A percentile compares a stretch with the other conserved stretches of the same genome.
These are phyloP conservation scores for Agaricus subrufescens DNA, from an alignment of 768 basidiomycete species.

Conservation along the genomic window DNA sequence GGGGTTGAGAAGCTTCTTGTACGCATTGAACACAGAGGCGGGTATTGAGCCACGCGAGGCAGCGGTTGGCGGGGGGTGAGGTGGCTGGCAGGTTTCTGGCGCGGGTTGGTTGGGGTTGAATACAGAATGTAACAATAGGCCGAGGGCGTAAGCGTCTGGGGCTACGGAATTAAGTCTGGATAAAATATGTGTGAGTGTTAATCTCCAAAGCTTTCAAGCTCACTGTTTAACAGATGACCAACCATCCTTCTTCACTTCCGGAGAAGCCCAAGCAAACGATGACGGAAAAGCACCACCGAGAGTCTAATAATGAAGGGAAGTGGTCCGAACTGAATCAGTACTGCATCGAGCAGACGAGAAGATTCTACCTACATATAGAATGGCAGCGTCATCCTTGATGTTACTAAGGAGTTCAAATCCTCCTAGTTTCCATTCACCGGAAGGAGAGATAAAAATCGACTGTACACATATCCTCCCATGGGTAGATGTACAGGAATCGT, in stretches of 20 bases:
- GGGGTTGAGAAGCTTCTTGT: conserved; percentile 88
- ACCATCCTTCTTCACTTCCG: conserved; percentile 86
- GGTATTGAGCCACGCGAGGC: conserved; percentile 79
- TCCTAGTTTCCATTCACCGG: conserved; percentile 95
- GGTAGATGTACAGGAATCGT: conserved; percentile 75
- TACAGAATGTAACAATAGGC: conserved; percentile 76
- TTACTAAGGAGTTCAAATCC: conserved; percentile 91
- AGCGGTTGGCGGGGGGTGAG: conserved; percentile 74
- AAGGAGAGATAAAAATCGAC: conserved; percentile 85
- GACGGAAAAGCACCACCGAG: conserved; percentile 60
- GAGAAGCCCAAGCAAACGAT: conserved; percentile 57
- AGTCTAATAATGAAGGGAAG: conserved; percentile 39
- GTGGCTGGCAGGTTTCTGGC: conserved; percentile 63
- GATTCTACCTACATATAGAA: conserved; percentile 66
- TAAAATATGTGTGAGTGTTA: background rate
- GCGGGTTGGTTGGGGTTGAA: conserved; percentile 84
- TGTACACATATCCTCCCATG: conserved; percentile 76
- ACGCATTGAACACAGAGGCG: conserved; percentile 63
- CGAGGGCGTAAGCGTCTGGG: conserved; percentile 85
- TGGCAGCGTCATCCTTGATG: conserved; percentile 70
- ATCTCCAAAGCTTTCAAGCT: conserved; percentile 14
- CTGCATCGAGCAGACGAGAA: background rate
- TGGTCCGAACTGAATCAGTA: background rate
- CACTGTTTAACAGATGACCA: conserved; percentile 85
- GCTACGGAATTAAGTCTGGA: conserved; percentile 49